Evolutionary conservation across 1,284 basidiomycete species (phyloP), one percentile per base, ranked within the genome.

Genomic region (Bondarzewia mesenterica): DNA sequence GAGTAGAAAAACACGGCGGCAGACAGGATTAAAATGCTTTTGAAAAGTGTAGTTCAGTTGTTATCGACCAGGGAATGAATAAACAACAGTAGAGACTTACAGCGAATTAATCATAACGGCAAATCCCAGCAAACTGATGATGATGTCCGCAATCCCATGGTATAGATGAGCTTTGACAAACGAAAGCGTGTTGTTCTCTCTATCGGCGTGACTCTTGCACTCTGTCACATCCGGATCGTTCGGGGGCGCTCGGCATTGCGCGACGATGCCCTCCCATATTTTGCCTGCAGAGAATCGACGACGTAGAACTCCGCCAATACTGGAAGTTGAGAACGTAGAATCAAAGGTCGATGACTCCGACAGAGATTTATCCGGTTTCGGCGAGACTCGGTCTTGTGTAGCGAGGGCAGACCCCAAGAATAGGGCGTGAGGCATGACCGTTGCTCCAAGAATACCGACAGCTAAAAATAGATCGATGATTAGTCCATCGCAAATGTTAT

Each of bases 351-450:
- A 29, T 21, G 42, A 16, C 16, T 15, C 44, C 43, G 23, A 8
- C 5, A 46, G 44, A 12, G 46, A 29, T n/a, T 42, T 36, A 16
- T 5, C 27, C 16, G 39, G 20, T 7, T 10, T 18, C 18, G 58
- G 52, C 23, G 69, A 63, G 22, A 82, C 61, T 46, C 92, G 72
- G 54, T 93, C 84, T 59, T 93, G 84, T 0, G 87, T 89, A 2
- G 89, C 86, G 20, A 95, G 76, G 32, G 87, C 81, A 3, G 89
- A 92, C 8, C 93, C 93, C 6, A 97, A 73, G 69, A 92, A 94
- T 18, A 97, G 74, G 42, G 86, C 86, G 63, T 97, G 94, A 0
- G 94, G 93, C 93, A 85, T 93, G 42, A 90, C 81, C 0, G 89
- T 92, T 1, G 89, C 88, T 16, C 89, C 89, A 8, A 90, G 62